Evolutionary conservation across 805 yeast genomes (phyloP), one percentile per base, ranked within the genome.

Genomic region (Suhomyces kilbournensis): DNA sequence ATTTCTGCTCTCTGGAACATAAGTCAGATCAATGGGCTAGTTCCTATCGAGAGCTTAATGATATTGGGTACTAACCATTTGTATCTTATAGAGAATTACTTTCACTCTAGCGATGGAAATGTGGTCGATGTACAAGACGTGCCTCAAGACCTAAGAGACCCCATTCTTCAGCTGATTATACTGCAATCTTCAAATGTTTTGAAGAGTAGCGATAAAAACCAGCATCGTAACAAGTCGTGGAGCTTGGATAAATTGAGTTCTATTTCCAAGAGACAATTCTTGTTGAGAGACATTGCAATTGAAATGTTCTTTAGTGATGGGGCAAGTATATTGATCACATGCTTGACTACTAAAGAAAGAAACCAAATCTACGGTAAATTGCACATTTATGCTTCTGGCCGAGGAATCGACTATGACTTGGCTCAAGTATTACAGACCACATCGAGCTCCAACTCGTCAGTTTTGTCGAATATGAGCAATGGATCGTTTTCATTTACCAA

Each of bases 271-370:
- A 70, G 96, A 48, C 90, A 86, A 38, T 90, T 90, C 60, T 66
- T 90, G 17, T 71, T 90, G 14, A 71, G 96, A 51, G 96, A 90
- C 66, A 88, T 87, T 44, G 96, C 94, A 0, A 63, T 90, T 34
- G 97, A 90, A 61, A 68, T 90, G 61, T 84, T 88, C 56, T 88
- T 89, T 64, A 77, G 78, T 23, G 84, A 86, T 65, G 96, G 94
- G 0, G 80, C 84, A 1, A 86, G 89, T 56, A 76, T 84, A 39
- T 70, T 90, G 53, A 72, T 90, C 7, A 87, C 93, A 0, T 85
- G 90, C 47, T 68, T 75, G n/a, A 72, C 77, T 20, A 72, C 75
- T 4, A 71, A 66, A 34, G 76, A 73, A 22, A 70, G 96, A 51
- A 90, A 90, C 62, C 53, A 70, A 0, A 77, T 87, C 10, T 81